Conservation (phyloP, 108 stramenopile species). For the Seminavis robusta region DNA sequence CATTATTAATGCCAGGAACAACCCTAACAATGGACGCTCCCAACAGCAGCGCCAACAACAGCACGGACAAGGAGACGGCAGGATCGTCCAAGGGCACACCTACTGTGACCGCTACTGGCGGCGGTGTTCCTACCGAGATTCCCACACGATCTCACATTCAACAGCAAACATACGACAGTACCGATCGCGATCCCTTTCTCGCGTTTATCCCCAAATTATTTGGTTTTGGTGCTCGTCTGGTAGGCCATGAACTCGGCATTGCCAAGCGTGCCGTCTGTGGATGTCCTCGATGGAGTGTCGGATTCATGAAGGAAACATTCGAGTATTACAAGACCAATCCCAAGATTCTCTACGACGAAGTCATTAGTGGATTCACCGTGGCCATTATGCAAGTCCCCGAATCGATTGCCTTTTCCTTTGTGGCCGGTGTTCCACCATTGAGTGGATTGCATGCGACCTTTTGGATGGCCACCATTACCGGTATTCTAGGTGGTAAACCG, state of each 20-base stretch:
- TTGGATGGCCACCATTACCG: constrained; percentile 51
- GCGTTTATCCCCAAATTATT: constrained; percentile 41
- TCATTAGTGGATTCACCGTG: constrained; percentile 52
- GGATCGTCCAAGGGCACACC: no score
- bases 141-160: no score
- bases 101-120: no score
- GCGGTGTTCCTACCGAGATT: no score
- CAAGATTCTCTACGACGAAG: constrained; percentile 22
- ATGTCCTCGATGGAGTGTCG: constrained; percentile 15
- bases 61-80: no score
- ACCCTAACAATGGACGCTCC: no score
- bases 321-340: constrained; percentile 32
- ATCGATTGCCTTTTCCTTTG: constrained; percentile 54
- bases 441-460: constrained; percentile 54
- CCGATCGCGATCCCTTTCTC: constrained; percentile 39
- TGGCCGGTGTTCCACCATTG: constrained; percentile 55
- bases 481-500: constrained; percentile 50
- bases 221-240: constrained; percentile 12
- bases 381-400: constrained; percentile 67
- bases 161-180: no score
- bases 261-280: constrained; percentile 7
- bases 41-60: no score
- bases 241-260: constrained; percentile 12
- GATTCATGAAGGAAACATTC: constrained; percentile 20
- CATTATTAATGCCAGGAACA: no score